Evolutionary conservation across 345 rosid genomes (phyloP).

Genomic region (Citrus inodora): DNA sequence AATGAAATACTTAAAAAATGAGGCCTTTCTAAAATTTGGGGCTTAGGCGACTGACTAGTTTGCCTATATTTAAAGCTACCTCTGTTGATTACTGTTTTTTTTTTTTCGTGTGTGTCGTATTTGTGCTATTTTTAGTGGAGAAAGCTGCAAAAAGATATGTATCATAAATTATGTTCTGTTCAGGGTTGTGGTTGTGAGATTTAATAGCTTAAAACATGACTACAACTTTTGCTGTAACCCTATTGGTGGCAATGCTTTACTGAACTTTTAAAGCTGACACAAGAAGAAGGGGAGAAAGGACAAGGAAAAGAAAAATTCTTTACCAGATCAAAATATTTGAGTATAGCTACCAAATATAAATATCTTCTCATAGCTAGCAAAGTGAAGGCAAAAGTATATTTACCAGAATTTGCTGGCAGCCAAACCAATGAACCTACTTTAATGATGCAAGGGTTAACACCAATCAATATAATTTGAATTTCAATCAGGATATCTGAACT

Average conservation of each 20-base stretch:
- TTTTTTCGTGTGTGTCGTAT: too few species aligned
- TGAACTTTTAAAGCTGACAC: not conserved
- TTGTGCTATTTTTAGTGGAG: not conserved
- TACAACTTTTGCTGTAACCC: not conserved
- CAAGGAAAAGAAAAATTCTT: not conserved
- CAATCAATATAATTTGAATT: not conserved
- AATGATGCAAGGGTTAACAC: not conserved
- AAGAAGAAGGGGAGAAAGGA: not conserved
- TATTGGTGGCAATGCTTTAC: not conserved
- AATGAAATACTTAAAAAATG: too few species aligned
- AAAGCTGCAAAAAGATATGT: not conserved
- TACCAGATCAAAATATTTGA: not conserved
- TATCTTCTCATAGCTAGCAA: too few species aligned
- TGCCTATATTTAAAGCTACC: too few species aligned
- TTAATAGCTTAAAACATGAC: not conserved
- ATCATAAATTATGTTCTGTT: not conserved
- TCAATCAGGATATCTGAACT: not conserved
- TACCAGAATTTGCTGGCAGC: not conserved
- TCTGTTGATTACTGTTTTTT: too few species aligned
- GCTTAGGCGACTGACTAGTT: too few species aligned
- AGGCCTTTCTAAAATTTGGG: too few species aligned
- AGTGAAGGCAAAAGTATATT: not conserved
- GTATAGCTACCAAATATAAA: too few species aligned
- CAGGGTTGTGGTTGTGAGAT: not conserved
- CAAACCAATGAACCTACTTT: not conserved